Evolutionary conservation across 805 yeast species (phyloP).

Genomic region (Suhomyces sp.): DNA sequence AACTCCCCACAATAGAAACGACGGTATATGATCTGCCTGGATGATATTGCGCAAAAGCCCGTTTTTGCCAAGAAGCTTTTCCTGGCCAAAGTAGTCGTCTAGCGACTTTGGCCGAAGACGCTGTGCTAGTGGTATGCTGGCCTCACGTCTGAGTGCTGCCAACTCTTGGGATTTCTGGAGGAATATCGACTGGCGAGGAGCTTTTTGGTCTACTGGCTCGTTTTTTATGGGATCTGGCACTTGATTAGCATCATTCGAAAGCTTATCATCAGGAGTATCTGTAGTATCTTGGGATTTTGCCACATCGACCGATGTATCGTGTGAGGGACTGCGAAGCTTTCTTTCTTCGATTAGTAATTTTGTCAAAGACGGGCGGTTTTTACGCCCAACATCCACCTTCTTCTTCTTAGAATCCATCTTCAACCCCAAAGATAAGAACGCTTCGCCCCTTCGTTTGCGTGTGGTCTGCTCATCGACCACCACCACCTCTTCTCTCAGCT

Average conservation of each 20-base stretch:
- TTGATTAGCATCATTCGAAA: background rate
- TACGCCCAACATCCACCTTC: conserved; percentile 17
- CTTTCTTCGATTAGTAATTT: conserved; percentile 34
- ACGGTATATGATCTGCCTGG: conserved; percentile 33
- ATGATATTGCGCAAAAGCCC: conserved; percentile 37
- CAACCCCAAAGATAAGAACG: conserved; percentile 35
- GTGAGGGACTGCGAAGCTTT: conserved; percentile 10
- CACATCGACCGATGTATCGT: background rate
- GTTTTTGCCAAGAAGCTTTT: conserved; percentile 34
- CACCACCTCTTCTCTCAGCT: conserved; percentile 3
- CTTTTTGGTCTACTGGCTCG: background rate
- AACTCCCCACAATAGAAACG: conserved; percentile 43
- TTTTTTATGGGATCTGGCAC: background rate
- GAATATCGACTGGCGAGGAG: background rate
- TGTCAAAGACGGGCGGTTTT: conserved; percentile 30
- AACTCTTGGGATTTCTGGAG: conserved; percentile 7
- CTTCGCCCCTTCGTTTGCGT: conserved; percentile 15
- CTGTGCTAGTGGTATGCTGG: conserved; percentile 37
- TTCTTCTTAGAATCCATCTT: conserved; percentile 24
- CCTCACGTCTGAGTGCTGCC: conserved; percentile 14
- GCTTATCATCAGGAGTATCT: background rate
- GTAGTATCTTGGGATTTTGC: background rate
- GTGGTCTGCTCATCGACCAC: conserved; percentile 5
- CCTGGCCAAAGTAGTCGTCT: conserved; percentile 42
- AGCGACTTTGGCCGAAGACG: conserved; percentile 36